Percentiles rank a stretch among this genome's conserved stretches.
phyloP scores from a whole-genome alignment of 192 early-diverging fungal species.

The Piromyces finnis region DNA sequence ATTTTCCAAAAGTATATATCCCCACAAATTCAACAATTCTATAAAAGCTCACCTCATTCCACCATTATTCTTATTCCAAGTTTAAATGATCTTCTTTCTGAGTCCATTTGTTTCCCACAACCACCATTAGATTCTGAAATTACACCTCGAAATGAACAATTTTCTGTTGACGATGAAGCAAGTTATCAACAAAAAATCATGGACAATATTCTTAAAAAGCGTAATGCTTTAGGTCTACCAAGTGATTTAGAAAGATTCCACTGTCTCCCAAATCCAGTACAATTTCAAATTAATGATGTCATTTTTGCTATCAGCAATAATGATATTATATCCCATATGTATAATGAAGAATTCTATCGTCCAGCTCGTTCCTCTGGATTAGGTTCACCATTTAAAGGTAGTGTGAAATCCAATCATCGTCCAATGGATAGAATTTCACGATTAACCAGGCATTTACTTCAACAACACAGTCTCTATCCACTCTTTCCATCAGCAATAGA shows the following conservation, averaged over 20 bases:
- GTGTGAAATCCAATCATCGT: not conserved
- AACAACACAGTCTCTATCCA: conserved; percentile 77
- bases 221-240: conserved; percentile 12
- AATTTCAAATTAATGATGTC: conserved; percentile 68
- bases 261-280: conserved; percentile 60
- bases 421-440: conserved; percentile 45
- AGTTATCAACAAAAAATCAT: no score
- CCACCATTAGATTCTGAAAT: conserved; percentile 38
- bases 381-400: conserved; percentile 10
- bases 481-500: conserved; percentile 39
- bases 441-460: conserved; percentile 54
- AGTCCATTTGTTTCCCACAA: conserved; percentile 69
- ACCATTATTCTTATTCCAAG: conserved; percentile 57
- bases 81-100: conserved; percentile 49
- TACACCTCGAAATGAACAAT: conserved; percentile 1
- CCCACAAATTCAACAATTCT: conserved; percentile 29
- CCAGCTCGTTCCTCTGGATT: not conserved
- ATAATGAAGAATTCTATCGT: conserved; percentile 34
- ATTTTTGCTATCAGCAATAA: conserved; percentile 54
- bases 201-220: conserved; percentile 2
- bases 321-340: conserved; percentile 58
- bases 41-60: conserved; percentile 16
- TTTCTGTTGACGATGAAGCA: not conserved
- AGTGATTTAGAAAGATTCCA: conserved; percentile 4
- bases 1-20: conserved; percentile 46